Evolutionary conservation across 345 rosid genomes (phyloP).

Genomic region (Gossypium raimondii): DNA sequence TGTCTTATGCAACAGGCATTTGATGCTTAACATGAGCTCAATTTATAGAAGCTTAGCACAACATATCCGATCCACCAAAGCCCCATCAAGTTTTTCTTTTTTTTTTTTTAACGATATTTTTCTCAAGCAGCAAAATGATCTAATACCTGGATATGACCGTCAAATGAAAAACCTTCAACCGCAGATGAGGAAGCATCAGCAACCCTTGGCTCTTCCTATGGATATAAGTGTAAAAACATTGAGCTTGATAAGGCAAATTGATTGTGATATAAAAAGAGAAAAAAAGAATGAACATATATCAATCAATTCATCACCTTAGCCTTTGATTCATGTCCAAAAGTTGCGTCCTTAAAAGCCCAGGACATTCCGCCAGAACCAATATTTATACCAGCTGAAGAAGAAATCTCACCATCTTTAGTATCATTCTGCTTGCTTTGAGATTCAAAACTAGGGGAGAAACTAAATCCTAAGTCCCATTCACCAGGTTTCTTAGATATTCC

Average conservation of each 20-base stretch:
- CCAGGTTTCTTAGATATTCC: constrained; percentile 26
- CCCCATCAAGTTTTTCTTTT: not conserved
- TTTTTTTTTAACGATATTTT: not conserved
- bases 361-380: constrained; percentile 29
- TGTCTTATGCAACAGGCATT: not conserved
- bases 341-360: constrained; percentile 48
- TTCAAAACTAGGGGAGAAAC: constrained; percentile 22
- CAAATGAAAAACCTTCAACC: constrained; percentile 20
- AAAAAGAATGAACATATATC: not conserved
- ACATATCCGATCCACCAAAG: not conserved
- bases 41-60: not conserved
- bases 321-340: constrained; percentile 34
- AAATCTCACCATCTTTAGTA: constrained; percentile 17
- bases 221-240: not conserved
- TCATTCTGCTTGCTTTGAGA: constrained; percentile 24
- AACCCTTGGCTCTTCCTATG: constrained; percentile 25
- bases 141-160: constrained; percentile 21
- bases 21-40: not conserved
- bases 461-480: constrained; percentile 37
- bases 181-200: constrained; percentile 20
- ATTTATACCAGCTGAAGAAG: constrained; percentile 22
- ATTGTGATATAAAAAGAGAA: constrained; percentile 9
- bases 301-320: constrained; percentile 37
- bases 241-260: not conserved
- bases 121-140: not conserved